Evolutionary conservation across 106 monocot genomes (phyloP), one percentile per base, ranked within the genome.

Genomic region (Apostasia ramifera): DNA sequence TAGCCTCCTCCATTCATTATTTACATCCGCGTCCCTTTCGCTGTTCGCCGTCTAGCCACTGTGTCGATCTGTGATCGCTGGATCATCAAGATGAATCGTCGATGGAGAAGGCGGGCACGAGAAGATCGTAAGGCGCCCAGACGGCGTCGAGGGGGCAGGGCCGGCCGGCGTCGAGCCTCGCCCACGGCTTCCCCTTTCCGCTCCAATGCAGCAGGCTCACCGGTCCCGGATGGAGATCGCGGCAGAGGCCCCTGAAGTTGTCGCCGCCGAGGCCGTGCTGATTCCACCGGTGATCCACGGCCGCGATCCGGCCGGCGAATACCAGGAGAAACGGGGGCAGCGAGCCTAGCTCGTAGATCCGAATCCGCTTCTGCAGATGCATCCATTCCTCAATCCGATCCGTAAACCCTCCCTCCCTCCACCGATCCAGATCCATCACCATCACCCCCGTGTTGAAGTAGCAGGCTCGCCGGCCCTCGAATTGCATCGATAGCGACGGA

Each of bases 101-200:
- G 47, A 84, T 70, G n/a, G 47, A 8, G 59, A 69, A 76, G 37
- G 79, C 72, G 1, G 66, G 47, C 8, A 52, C 73, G 10, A 88
- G 74, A 57, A 94, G 77, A 61, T 94, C 94, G 70, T 94, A 94
- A 0, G 90, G 87, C 1, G 78, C 81, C 94, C 94, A 94, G 10
- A 94, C 72, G 3, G 83, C 82, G 48, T 94, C 94, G 0, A 94
- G 55, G 52, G 94, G 90, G 77, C 94, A 94, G 0, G 94, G 94
- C 41, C 85, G 71, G 3, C 83, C 82, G 1, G 84, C 85, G 66
- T 91, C 90, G 69, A 90, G 80, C 68, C 94, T 50, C 6, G 65
- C 90, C 94, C 94, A 94, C 0, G 94, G 94, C 81, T 94, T 94
- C 47, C 94, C 90, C 63, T 94, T 94, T 3, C 94, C 94, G 63